A percentile compares a stretch with the other conserved stretches of the same genome.
These are phyloP conservation scores for Spiraea crenata DNA, from an alignment of 331 rosid genomes.

Conservation along the genomic window DNA sequence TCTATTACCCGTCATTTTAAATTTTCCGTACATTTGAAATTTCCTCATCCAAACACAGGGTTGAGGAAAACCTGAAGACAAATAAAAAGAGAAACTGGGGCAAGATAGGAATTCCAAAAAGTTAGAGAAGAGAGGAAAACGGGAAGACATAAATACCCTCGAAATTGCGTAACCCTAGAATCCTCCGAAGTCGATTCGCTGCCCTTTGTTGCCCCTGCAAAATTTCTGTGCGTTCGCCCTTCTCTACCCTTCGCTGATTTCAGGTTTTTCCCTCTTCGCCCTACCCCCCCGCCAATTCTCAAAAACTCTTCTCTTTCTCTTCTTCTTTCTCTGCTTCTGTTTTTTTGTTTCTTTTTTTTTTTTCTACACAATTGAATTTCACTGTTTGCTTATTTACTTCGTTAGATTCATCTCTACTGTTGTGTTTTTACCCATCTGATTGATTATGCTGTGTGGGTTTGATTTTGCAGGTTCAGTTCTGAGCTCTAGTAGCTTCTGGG, in stretches of 20 bases:
- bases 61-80: too few species aligned
- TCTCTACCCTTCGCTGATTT: slow-evolving; percentile 32
- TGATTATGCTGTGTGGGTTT: neutral
- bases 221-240: slow-evolving; percentile 29
- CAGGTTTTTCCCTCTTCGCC: slow-evolving; percentile 45
- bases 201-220: slow-evolving; percentile 19
- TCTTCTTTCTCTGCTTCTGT: neutral
- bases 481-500: slow-evolving; percentile 7
- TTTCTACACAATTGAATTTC: neutral
- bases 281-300: slow-evolving; percentile 17
- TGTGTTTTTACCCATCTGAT: neutral
- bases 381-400: neutral
- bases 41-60: too few species aligned
- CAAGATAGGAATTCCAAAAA: slow-evolving; percentile 7
- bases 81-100: neutral
- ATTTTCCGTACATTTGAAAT: too few species aligned
- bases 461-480: slow-evolving; percentile 26
- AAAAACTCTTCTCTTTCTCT: neutral
- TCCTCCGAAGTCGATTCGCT: slow-evolving; percentile 14
- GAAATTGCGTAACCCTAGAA: slow-evolving; percentile 32
- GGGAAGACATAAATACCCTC: slow-evolving; percentile 41
- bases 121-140: neutral
- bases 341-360: neutral
- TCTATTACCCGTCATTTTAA: too few species aligned
- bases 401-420: neutral